Evolutionary conservation across 73 alveolate genomes (phyloP).

Genomic region (Symbiodinium pilosum): DNA sequence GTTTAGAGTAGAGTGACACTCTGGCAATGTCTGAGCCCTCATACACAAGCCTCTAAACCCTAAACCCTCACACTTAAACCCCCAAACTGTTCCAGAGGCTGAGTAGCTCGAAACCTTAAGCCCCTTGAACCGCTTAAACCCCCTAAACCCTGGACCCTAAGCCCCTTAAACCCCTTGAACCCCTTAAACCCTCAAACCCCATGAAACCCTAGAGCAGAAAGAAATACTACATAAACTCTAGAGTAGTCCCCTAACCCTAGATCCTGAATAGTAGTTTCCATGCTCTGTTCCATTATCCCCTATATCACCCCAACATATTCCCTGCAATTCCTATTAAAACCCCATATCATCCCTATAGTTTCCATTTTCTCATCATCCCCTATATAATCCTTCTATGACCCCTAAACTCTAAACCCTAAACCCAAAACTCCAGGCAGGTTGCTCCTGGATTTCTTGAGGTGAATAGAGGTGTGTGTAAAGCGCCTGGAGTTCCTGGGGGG

Average conservation of each 20-base stretch:
- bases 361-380: too few species aligned
- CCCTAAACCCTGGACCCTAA: neutral
- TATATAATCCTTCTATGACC: neutral
- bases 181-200: neutral
- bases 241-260: neutral
- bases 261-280: too few species aligned
- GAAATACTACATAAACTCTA: neutral
- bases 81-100: too few species aligned
- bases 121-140: neutral
- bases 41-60: neutral
- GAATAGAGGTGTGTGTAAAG: slow-evolving; percentile 57
- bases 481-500: slow-evolving; percentile 55
- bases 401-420: neutral
- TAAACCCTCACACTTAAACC: too few species aligned
- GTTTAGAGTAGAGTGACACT: neutral
- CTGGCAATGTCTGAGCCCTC: neutral
- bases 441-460: slow-evolving; percentile 17
- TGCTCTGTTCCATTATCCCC: neutral
- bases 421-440: neutral
- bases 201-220: neutral
- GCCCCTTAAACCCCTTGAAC: neutral
- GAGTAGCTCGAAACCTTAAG: neutral
- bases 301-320: neutral
- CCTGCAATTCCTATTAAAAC: too few species aligned
- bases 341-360: too few species aligned